Evolutionary conservation across 2,329 filamentous ascomycete species (phyloP), one percentile per base, ranked within the genome.

Genomic region (Colletotrichum lini): DNA sequence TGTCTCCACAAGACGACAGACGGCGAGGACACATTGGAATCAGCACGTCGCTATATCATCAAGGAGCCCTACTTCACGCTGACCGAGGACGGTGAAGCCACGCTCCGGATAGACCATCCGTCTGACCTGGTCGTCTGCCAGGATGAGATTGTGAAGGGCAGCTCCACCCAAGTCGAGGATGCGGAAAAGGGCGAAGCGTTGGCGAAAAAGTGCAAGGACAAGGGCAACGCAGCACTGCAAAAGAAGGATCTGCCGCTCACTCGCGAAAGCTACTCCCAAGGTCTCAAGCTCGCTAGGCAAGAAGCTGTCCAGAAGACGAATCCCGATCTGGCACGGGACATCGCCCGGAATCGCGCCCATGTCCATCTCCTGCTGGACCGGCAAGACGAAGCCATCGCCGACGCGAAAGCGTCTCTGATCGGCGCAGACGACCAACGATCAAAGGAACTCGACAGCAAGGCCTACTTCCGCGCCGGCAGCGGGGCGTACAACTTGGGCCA

Each of bases 11-110:
- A 79, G 72, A 79, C 72, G 62, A 81, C 30, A 62, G 76, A 60
- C 44, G 78, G 79, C 0, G 53, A 75, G 30, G 81, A 84, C 9
- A 54, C 79, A 1, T 67, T 84, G 7, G 80, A 82, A 79, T 57
- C 76, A 67, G 50, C 75, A 73, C 73, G 78, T 1, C 73, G 79
- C 0, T 76, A 87, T 7, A 44, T 85, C 5, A 74, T 88, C 16
- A 88, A 87, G 65, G 86, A 88, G 72, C 86, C 86, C 0, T 88
- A 84, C 66, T 82, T 86, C 69, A 86, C 85, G 15, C 56, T 82
- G 0, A 83, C 80, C 62, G 76, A 76, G 15, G 77, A 84, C 49
- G 84, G 82, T 4, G 77, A 82, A 13, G 80, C 81, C 56, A 80
- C 79, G 0, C 73, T 88, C 44, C 82, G 85, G 0, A 50, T 81